A percentile compares a stretch with the other conserved stretches of the same genome.
These are phyloP conservation scores for Ceratocystis ficicola DNA, from an alignment of 2,329 filamentous ascomycete species.

Conservation along the genomic window DNA sequence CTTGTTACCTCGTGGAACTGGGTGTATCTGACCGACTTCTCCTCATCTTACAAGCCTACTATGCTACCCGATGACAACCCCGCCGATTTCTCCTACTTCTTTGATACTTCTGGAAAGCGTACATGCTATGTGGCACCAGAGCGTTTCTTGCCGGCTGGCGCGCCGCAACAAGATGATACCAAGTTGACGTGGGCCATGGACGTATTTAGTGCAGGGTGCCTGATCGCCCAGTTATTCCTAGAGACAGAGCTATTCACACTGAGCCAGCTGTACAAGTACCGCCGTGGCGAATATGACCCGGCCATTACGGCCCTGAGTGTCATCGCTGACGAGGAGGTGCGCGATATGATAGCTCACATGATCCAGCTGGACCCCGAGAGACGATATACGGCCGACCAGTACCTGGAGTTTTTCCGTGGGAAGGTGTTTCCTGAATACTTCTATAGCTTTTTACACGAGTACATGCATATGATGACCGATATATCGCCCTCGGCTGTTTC, in stretches of 20 bases:
- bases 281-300: slow-evolving; percentile 84
- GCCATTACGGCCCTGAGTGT: slow-evolving; percentile 66
- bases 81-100: slow-evolving; percentile 94
- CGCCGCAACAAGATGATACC: slow-evolving; percentile 34
- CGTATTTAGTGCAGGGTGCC: slow-evolving; percentile 91
- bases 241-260: slow-evolving; percentile 96
- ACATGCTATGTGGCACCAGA: slow-evolving; percentile 95
- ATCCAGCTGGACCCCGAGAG: slow-evolving; percentile 87
- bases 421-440: slow-evolving; percentile 96
- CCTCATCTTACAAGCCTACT: slow-evolving; percentile 86
- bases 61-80: slow-evolving; percentile 93
- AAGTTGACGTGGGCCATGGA: slow-evolving; percentile 88
- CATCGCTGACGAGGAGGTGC: slow-evolving; percentile 76
- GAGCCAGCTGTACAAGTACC: slow-evolving; percentile 89
- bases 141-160: slow-evolving; percentile 62
- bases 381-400: slow-evolving; percentile 85
- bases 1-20: slow-evolving; percentile 98
- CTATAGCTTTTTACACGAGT: slow-evolving; percentile 92
- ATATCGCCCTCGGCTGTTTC: slow-evolving; percentile 46
- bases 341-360: slow-evolving; percentile 89
- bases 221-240: slow-evolving; percentile 90
- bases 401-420: slow-evolving; percentile 78
- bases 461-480: slow-evolving; percentile 93
- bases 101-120: slow-evolving; percentile 79
- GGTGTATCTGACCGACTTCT: slow-evolving; percentile 96